Conservation (phyloP, 768 basidiomycete species). For the Xerocomellus chrysenteron region DNA sequence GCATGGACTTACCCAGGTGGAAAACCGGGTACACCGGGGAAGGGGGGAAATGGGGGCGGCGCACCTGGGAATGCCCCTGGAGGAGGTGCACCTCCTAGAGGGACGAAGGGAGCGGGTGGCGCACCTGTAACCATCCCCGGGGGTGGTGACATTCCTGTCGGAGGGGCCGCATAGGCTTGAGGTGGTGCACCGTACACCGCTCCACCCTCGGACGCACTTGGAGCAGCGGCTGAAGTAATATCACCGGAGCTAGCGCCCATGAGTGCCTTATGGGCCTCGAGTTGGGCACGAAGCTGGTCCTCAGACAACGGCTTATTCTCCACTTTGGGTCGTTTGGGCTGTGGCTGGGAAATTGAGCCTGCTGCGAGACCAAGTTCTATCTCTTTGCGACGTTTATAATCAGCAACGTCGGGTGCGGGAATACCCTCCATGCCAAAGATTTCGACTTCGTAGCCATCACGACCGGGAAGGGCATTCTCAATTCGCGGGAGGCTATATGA, state of each 20-base stretch:
- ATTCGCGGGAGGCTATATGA: constrained; percentile 71
- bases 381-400: constrained; percentile 95
- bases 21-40: constrained; percentile 50
- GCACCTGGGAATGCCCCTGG: constrained; percentile 39
- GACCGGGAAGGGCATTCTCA: constrained; percentile 93
- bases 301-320: constrained; percentile 78
- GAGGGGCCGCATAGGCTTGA: constrained; percentile 58
- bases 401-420: constrained; percentile 89
- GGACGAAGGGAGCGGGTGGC: constrained; percentile 41
- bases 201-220: constrained; percentile 40
- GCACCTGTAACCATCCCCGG: constrained; percentile 44
- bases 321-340: constrained; percentile 75
- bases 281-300: constrained; percentile 79
- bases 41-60: constrained; percentile 39
- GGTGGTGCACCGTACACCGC: constrained; percentile 75
- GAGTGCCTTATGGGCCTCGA: constrained; percentile 86
- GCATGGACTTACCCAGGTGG: constrained; percentile 52
- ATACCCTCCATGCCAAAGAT: constrained; percentile 99
- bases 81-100: constrained; percentile 36
- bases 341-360: constrained; percentile 79
- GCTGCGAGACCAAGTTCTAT: constrained; percentile 86
- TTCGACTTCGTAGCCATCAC: constrained; percentile 97
- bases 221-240: constrained; percentile 31
- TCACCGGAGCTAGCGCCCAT: constrained; percentile 65
- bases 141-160: constrained; percentile 37